These are phyloP conservation scores for Quercus suber DNA, from an alignment of 306 rosid genomes.

Conservation along the genomic window DNA sequence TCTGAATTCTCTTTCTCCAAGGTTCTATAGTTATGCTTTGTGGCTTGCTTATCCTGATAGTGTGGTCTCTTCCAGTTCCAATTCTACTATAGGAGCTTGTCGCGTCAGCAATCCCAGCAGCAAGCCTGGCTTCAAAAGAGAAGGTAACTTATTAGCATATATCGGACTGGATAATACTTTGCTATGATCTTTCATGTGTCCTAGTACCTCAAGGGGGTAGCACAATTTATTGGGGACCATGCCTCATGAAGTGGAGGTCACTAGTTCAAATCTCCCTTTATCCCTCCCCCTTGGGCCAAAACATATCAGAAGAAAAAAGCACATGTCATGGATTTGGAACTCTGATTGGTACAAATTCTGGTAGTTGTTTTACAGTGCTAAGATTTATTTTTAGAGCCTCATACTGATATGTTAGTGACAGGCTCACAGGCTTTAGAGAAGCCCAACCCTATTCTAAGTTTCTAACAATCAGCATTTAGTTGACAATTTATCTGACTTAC, in stretches of 20 bases:
- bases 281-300: too few relatives aligned
- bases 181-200: neutral
- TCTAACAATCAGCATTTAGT: neutral
- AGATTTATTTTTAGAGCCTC: neutral
- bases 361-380: neutral
- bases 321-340: neutral
- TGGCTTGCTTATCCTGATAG: constrained; percentile 1
- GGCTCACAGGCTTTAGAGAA: neutral
- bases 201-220: too few relatives aligned
- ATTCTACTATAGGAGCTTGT: constrained; percentile 71
- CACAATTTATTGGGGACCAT: too few relatives aligned
- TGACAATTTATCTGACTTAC: too few relatives aligned
- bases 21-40: constrained; percentile 9
- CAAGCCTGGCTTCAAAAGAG: constrained; percentile 99
- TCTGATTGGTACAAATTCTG: neutral
- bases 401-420: neutral
- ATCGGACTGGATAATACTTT: constrained; percentile 6
- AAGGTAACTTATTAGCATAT: constrained; percentile 46
- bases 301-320: too few relatives aligned
- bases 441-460: neutral
- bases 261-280: too few relatives aligned
- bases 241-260: too few relatives aligned
- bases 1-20: constrained; percentile 20
- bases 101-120: constrained; percentile 97
- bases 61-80: constrained; percentile 59